Conservation (phyloP, 2,329 filamentous ascomycete species). For the Aureobasidium namibiae region DNA sequence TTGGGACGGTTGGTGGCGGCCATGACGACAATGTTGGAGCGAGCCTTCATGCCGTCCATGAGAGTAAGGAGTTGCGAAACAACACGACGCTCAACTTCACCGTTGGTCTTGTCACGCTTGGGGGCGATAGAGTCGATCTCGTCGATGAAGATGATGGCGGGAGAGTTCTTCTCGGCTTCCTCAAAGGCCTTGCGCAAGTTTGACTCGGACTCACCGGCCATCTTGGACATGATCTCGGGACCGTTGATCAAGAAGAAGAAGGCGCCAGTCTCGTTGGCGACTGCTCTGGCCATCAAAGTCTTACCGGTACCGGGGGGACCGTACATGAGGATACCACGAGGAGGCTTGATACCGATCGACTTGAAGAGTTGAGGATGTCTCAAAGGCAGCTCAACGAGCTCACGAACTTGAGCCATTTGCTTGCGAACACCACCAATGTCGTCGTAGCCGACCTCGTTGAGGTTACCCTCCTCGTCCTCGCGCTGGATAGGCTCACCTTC, state of each 20-base stretch:
- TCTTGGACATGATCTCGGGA: conserved; percentile 99
- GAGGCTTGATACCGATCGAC: conserved; percentile 99
- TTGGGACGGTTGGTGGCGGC: conserved; percentile 97
- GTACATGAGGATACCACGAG: conserved; percentile 87
- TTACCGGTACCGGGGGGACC: conserved; percentile 98
- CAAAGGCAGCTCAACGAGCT: conserved; percentile 94
- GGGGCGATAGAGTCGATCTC: conserved; percentile 99
- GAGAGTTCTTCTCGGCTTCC: conserved; percentile 98
- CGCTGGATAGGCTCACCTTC: conserved; percentile 95
- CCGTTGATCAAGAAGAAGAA: conserved; percentile 99
- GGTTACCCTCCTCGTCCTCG: conserved; percentile 97
- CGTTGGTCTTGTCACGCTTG: conserved; percentile 99
- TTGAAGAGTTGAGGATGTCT: conserved; percentile 99
- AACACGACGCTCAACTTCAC: conserved; percentile 95
- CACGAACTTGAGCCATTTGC: conserved; percentile 99
- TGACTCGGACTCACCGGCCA: conserved; percentile 98
- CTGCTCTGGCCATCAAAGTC: conserved; percentile 96
- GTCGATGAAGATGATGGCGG: conserved; percentile 98
- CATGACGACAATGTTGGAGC: conserved; percentile 98
- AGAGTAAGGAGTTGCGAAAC: conserved; percentile 94
- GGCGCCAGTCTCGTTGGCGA: conserved; percentile 96
- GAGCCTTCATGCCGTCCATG: conserved; percentile 99
- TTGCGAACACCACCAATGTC: conserved; percentile 99
- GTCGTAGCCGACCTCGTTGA: conserved; percentile 98
- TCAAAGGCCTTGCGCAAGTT: conserved; percentile 99